Evolutionary conservation across 2,329 filamentous ascomycete species (phyloP).

Genomic region (Fusarium sp.): DNA sequence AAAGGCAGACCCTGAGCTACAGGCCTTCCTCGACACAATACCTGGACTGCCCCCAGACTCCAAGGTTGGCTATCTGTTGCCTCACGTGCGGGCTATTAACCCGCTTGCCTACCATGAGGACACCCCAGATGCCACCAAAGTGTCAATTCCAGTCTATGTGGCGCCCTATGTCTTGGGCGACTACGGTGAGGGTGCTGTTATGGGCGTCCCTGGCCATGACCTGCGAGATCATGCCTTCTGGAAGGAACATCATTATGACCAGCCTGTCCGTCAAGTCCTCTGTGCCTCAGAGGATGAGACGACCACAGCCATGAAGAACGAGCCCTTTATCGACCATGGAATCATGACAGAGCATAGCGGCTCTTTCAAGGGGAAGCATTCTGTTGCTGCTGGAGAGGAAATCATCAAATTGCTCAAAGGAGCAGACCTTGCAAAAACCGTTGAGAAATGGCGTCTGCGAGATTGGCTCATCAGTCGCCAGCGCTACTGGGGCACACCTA

Average conservation of each 20-base stretch:
- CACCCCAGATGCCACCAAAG: slow-evolving; percentile 62
- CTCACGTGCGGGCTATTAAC: slow-evolving; percentile 71
- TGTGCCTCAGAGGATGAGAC: slow-evolving; percentile 62
- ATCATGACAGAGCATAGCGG: slow-evolving; percentile 75
- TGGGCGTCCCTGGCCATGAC: slow-evolving; percentile 93
- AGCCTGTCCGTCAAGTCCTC: slow-evolving; percentile 74
- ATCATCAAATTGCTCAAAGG: slow-evolving; percentile 69
- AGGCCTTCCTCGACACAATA: slow-evolving; percentile 75
- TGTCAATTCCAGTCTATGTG: slow-evolving; percentile 79
- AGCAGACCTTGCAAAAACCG: slow-evolving; percentile 68
- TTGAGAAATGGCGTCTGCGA: slow-evolving; percentile 82
- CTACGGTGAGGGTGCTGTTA: slow-evolving; percentile 88
- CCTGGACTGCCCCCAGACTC: slow-evolving; percentile 65
- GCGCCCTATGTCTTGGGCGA: slow-evolving; percentile 88
- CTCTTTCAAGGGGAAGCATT: slow-evolving; percentile 72
- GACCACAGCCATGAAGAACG: slow-evolving; percentile 56
- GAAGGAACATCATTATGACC: slow-evolving; percentile 73
- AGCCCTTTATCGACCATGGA: slow-evolving; percentile 75
- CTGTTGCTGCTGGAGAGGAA: slow-evolving; percentile 69
- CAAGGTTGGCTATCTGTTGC: slow-evolving; percentile 76
- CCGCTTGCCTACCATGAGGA: slow-evolving; percentile 70
- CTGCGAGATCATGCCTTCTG: slow-evolving; percentile 83
- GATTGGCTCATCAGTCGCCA: slow-evolving; percentile 96
- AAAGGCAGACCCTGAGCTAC: slow-evolving; percentile 69
- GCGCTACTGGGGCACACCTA: slow-evolving; percentile 91